These are phyloP conservation scores for Triticum urartu DNA, from an alignment of 176 grass and related monocot genomes.

Conservation along the genomic window DNA sequence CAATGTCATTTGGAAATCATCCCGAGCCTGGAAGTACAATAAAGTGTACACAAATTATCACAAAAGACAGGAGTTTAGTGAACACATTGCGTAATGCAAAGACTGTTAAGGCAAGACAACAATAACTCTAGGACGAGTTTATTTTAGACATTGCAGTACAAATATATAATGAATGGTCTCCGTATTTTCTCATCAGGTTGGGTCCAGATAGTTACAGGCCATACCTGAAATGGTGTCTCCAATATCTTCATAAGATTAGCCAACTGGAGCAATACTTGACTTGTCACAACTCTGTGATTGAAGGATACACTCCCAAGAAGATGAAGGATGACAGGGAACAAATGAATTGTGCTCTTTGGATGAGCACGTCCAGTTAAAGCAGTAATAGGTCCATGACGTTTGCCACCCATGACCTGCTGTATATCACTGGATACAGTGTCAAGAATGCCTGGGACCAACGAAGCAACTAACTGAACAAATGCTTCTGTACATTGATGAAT, in stretches of 20 bases:
- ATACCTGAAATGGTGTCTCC: slow-evolving; percentile 85
- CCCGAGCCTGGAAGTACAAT: slow-evolving; percentile 71
- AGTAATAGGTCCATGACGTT: slow-evolving; percentile 69
- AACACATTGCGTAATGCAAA: slow-evolving; percentile 20
- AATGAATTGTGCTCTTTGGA: slow-evolving; percentile 78
- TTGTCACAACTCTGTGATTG: slow-evolving; percentile 72
- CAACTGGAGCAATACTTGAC: slow-evolving; percentile 79
- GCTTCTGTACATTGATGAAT: slow-evolving; percentile 77
- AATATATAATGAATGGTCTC: neutral
- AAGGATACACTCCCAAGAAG: slow-evolving; percentile 92
- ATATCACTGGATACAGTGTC: slow-evolving; percentile 82
- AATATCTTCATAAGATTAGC: slow-evolving; percentile 91
- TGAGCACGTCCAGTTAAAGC: slow-evolving; percentile 65
- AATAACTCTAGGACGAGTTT: slow-evolving; percentile 3
- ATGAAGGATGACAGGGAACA: slow-evolving; percentile 94
- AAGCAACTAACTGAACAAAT: slow-evolving; percentile 75
- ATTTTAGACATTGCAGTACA: slow-evolving; percentile 3
- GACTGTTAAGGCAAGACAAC: neutral
- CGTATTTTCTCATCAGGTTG: slow-evolving; percentile 4
- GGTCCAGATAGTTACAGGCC: neutral
- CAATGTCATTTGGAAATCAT: slow-evolving; percentile 97
- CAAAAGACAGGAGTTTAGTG: neutral
- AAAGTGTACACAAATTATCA: slow-evolving; percentile 10
- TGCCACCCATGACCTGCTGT: slow-evolving; percentile 86
- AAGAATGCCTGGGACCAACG: slow-evolving; percentile 71